Percentiles rank a stretch among this genome's conserved stretches.
phyloP scores from a whole-genome alignment of 2,329 filamentous ascomycete species.

The Fusarium vanettenii region DNA sequence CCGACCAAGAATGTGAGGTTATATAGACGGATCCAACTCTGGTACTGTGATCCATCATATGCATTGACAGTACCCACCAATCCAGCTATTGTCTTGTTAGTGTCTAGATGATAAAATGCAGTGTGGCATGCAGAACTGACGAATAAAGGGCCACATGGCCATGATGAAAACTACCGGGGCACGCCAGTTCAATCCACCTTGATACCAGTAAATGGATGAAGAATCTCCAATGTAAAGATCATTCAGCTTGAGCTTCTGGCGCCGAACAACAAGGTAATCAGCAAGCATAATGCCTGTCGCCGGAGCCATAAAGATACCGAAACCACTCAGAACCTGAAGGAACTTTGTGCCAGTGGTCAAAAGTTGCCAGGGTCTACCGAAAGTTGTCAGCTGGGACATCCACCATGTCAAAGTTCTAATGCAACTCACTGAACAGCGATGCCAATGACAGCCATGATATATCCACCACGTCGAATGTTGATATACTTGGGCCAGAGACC shows the following conservation, averaged over 20 bases:
- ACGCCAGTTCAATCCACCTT: constrained; percentile 51
- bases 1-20: constrained; percentile 29
- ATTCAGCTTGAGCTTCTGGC: constrained; percentile 50
- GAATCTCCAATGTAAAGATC: constrained; percentile 49
- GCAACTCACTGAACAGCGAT: constrained; percentile 43
- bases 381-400: not conserved
- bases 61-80: constrained; percentile 21
- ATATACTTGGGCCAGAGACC: constrained; percentile 64
- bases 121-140: constrained; percentile 5
- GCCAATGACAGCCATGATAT: constrained; percentile 58
- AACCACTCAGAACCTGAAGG: constrained; percentile 42
- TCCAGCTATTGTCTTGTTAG: constrained; percentile 8
- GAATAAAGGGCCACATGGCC: constrained; percentile 44
- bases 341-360: constrained; percentile 43
- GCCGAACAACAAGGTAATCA: constrained; percentile 47
- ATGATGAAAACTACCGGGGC: constrained; percentile 48
- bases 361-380: constrained; percentile 43
- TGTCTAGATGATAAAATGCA: too few species aligned
- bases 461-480: constrained; percentile 66
- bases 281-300: constrained; percentile 45
- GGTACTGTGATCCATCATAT: not conserved
- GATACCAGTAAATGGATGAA: constrained; percentile 53
- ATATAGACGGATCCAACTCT: constrained; percentile 19
- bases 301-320: constrained; percentile 40
- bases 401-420: not conserved